Base-by-base conservation (phyloP, 495 filamentous ascomycete genomes). In the Lepraria neglecta region DNA sequence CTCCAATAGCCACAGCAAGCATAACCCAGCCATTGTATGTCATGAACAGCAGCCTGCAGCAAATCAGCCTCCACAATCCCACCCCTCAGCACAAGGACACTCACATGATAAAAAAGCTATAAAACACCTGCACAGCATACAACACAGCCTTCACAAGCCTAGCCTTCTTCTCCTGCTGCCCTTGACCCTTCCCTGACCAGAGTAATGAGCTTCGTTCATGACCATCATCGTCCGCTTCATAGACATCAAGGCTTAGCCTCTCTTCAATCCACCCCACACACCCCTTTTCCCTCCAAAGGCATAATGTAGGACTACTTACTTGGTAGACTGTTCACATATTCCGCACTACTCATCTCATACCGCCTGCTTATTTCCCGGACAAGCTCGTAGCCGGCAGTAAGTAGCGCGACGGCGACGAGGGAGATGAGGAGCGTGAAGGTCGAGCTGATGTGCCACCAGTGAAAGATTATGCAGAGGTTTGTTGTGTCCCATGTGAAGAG, bases 31-130 rank as follows among this genome's bases (percentile, higher is more conserved):
- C 94, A 67, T 99, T 99, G 73, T 99, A 99, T 3, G 95, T 99
- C 94, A 99, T 99, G 75, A 99, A 99, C 24, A 99, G 77, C 64
- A 99, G 77, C 94, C 94, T 98, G 50, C 12, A 58, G 17, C 40
- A 19, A 24, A 44, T 57, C 58, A 69, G 31, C 30, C 45, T 44
- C 48, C 30, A 48, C 19, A 38, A 35, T n/a, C 59, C n/a, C 17
- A 17, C 28, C 24, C 9, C 21, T 19, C 2, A 28, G 33, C 10
- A 14, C 10, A 9, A 38, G 17, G 54, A 17, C 6, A 88, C 91
- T 86, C 69, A 97, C 94, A 99, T 99, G 68, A 99, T 95, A 76
- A 99, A 97, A 68, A 99, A 97, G 53, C 91, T 92, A 75, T 99
- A 99, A 70, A 97, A 99, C 58, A 92, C 92, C 80, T 99, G 94